Conservation (phyloP, 495 filamentous ascomycete genomes). For the Polyplosphaeria fusca region DNA sequence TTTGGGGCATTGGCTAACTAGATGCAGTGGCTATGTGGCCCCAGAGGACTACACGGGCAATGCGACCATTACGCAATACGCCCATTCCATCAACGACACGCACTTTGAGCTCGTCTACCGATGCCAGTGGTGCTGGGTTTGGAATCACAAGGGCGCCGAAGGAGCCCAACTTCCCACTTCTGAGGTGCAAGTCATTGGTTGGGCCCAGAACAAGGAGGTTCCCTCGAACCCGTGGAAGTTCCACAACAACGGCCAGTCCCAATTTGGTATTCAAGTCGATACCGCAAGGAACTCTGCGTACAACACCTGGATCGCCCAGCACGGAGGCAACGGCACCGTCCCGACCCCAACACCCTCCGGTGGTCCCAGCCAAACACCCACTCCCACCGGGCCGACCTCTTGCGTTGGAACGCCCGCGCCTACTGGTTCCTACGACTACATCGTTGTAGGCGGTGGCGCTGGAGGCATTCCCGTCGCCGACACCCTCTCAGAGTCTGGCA, state of each 20-base stretch:
- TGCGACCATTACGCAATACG: constrained; percentile 56
- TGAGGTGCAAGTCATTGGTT: constrained; percentile 29
- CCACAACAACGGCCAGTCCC: constrained; percentile 40
- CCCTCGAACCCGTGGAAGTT: constrained; percentile 20
- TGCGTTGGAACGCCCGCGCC: constrained; percentile 36
- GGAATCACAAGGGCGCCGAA: constrained; percentile 52
- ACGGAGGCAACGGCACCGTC: constrained; percentile 23
- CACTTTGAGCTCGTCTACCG: constrained; percentile 59
- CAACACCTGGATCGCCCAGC: constrained; percentile 35
- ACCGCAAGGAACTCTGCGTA: constrained; percentile 47
- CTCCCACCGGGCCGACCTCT: constrained; percentile 35
- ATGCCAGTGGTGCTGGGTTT: constrained; percentile 60
- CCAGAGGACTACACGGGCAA: constrained; percentile 58
- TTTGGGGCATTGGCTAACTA: constrained; percentile 5
- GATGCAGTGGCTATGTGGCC: constrained; percentile 49
- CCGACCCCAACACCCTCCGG: constrained; percentile 44
- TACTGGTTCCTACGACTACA: constrained; percentile 61
- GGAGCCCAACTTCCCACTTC: constrained; percentile 40
- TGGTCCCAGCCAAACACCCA: constrained; percentile 41
- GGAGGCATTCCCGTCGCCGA: constrained; percentile 65
- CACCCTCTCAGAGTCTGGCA: constrained; percentile 59
- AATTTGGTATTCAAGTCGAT: constrained; percentile 45
- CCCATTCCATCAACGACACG: constrained; percentile 51
- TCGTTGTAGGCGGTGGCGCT: constrained; percentile 63
- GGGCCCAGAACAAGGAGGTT: constrained; percentile 28